Evolutionary conservation across 257 asterid species (phyloP).

Genomic region (Rhazya stricta): DNA sequence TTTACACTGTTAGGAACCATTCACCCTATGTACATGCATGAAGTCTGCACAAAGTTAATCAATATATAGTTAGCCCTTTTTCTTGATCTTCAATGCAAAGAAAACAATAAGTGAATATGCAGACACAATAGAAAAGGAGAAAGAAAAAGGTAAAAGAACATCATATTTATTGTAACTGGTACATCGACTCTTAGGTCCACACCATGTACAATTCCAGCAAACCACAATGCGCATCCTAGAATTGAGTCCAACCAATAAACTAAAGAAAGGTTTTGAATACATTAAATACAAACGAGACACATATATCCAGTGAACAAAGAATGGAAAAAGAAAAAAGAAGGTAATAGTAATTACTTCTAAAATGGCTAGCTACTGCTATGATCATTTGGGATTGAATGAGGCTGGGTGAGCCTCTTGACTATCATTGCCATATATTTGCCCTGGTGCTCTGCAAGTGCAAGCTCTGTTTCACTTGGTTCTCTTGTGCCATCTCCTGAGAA

Average conservation of each 20-base stretch:
- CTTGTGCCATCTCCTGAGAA: slow-evolving; percentile 54
- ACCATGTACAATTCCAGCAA: neutral
- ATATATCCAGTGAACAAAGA: neutral
- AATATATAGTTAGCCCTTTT: too few relatives aligned
- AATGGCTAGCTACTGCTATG: neutral
- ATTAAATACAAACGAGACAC: neutral
- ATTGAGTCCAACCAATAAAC: neutral
- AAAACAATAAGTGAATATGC: neutral
- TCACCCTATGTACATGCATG: too few relatives aligned
- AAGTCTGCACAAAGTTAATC: too few relatives aligned
- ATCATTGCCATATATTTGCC: slow-evolving; percentile 54
- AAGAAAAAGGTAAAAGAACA: neutral
- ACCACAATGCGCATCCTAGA: neutral
- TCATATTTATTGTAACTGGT: neutral
- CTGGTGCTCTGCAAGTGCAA: slow-evolving; percentile 57
- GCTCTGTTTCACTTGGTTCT: slow-evolving; percentile 38
- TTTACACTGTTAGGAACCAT: too few relatives aligned
- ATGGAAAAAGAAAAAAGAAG: neutral
- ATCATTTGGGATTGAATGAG: neutral
- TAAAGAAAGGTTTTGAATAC: neutral
- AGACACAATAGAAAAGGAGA: neutral
- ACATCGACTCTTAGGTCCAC: neutral
- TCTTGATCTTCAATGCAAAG: too few relatives aligned
- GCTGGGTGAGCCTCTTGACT: slow-evolving; percentile 32
- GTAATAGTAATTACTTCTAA: neutral